Evolutionary conservation across 2,329 filamentous ascomycete species (phyloP).

Genomic region (Penicillium sp.): DNA sequence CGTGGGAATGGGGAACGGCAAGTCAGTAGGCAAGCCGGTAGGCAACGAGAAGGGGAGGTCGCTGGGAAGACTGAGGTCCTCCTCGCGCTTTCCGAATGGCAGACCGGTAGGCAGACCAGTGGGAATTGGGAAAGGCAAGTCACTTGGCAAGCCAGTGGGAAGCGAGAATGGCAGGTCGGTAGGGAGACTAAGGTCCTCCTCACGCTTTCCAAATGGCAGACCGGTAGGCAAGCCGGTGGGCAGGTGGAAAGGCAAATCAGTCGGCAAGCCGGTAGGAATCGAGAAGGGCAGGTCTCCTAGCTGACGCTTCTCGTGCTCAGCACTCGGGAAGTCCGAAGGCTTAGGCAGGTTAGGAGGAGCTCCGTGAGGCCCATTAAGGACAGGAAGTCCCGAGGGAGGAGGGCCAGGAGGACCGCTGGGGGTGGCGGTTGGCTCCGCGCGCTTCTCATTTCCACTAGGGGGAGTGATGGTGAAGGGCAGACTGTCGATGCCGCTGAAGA

Average conservation of each 20-base stretch:
- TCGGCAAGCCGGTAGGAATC: neutral
- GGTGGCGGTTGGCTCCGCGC: neutral
- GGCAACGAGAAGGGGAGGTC: constrained; percentile 1
- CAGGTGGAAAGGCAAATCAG: neutral
- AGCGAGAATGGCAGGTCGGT: neutral
- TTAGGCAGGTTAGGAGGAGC: neutral
- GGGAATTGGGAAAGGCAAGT: neutral
- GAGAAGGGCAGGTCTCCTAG: neutral
- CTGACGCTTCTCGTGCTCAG: neutral
- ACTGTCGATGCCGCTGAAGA: neutral
- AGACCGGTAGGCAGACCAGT: neutral
- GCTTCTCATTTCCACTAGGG: neutral
- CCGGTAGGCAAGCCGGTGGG: neutral
- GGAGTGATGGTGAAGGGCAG: neutral
- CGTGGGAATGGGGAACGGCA: neutral
- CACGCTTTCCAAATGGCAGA: no score
- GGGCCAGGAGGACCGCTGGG: neutral
- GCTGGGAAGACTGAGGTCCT: neutral
- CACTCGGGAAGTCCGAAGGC: neutral
- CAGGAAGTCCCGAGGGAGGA: neutral
- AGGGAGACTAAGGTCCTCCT: no score
- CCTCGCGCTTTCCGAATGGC: constrained; percentile 10
- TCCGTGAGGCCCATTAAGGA: neutral
- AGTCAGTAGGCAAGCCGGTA: neutral
- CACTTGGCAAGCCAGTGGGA: no score